Percentiles rank a stretch among this genome's conserved stretches.
Conservation (phyloP, 352 stramenopile species). For the Pilasporangium apinafurcum region DNA sequence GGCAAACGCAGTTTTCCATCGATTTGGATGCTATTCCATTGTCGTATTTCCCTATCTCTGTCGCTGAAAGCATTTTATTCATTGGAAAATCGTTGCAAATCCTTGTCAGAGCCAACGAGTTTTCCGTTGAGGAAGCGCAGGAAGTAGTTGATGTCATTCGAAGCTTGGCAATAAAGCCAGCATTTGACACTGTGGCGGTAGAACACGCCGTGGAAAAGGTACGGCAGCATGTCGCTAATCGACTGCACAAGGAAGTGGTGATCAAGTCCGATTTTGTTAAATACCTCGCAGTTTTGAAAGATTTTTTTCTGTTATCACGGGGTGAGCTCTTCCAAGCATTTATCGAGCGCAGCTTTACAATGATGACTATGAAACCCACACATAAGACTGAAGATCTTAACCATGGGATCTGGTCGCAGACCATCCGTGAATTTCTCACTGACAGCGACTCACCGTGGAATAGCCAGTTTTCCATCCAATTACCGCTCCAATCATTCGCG, state of each 20-base stretch:
- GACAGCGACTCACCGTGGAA: slow-evolving; percentile 32
- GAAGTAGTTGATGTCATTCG: slow-evolving; percentile 30
- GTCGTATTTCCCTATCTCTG: slow-evolving; percentile 48
- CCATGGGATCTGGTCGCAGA: slow-evolving; percentile 43
- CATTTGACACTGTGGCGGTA: slow-evolving; percentile 44
- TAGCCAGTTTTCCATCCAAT: slow-evolving; percentile 33
- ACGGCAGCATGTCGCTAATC: slow-evolving; percentile 36
- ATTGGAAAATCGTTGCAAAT: slow-evolving; percentile 64
- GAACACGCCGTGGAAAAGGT: slow-evolving; percentile 58
- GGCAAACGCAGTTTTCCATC: slow-evolving; percentile 44
- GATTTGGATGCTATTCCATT: slow-evolving; percentile 51
- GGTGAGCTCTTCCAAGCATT: slow-evolving; percentile 74
- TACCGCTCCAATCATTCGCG: slow-evolving; percentile 54
- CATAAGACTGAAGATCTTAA: slow-evolving; percentile 60
- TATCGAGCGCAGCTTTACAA: slow-evolving; percentile 46
- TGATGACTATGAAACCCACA: slow-evolving; percentile 47
- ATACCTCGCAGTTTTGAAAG: slow-evolving; percentile 49
- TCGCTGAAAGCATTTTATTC: slow-evolving; percentile 62
- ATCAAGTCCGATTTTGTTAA: slow-evolving; percentile 57
- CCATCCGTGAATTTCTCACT: slow-evolving; percentile 40
- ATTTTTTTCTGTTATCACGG: slow-evolving; percentile 58
- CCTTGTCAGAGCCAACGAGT: slow-evolving; percentile 34
- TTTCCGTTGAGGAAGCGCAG: slow-evolving; percentile 43
- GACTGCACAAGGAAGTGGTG: slow-evolving; percentile 60
- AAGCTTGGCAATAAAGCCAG: slow-evolving; percentile 16